These are phyloP conservation scores for Boletus tylopilopsis DNA, from an alignment of 768 basidiomycete species.

Conservation along the genomic window DNA sequence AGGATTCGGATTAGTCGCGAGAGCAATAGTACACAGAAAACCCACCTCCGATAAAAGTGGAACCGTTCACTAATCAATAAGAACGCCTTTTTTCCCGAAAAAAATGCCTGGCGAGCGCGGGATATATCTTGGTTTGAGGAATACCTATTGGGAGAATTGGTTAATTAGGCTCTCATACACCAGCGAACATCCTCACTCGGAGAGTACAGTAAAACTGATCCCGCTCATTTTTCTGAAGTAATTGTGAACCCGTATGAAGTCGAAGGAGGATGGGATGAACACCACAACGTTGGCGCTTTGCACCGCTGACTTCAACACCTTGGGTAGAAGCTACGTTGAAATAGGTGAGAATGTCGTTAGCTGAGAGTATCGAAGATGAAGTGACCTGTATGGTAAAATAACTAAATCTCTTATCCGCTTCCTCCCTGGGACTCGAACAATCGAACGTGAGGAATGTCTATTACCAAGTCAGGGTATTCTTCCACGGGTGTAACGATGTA, in stretches of 20 bases:
- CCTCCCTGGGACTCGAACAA: constrained; percentile 63
- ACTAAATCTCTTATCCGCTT: constrained; percentile 83
- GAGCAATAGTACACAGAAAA: constrained; percentile 1
- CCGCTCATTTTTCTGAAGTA: constrained; percentile 72
- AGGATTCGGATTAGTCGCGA: not conserved
- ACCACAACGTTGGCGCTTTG: constrained; percentile 85
- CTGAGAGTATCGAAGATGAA: not conserved
- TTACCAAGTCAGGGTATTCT: not conserved
- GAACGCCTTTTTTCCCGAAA: constrained; percentile 81
- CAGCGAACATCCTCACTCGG: constrained; percentile 58
- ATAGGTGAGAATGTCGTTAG: not conserved
- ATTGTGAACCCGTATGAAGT: constrained; percentile 90
- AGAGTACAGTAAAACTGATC: constrained; percentile 77
- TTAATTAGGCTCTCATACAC: not conserved
- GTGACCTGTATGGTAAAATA: constrained; percentile 80
- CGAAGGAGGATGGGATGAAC: constrained; percentile 93
- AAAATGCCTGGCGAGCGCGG: constrained; percentile 89
- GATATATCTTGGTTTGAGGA: constrained; percentile 93
- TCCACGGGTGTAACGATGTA: not conserved
- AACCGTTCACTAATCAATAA: constrained; percentile 95
- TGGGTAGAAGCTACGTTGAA: constrained; percentile 63
- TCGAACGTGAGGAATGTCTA: constrained; percentile 79
- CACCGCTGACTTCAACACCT: constrained; percentile 86
- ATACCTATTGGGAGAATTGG: constrained; percentile 51
- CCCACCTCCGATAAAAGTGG: constrained; percentile 89